Evolutionary conservation across 345 rosid genomes (phyloP).

Genomic region (Euphorbia peplus): DNA sequence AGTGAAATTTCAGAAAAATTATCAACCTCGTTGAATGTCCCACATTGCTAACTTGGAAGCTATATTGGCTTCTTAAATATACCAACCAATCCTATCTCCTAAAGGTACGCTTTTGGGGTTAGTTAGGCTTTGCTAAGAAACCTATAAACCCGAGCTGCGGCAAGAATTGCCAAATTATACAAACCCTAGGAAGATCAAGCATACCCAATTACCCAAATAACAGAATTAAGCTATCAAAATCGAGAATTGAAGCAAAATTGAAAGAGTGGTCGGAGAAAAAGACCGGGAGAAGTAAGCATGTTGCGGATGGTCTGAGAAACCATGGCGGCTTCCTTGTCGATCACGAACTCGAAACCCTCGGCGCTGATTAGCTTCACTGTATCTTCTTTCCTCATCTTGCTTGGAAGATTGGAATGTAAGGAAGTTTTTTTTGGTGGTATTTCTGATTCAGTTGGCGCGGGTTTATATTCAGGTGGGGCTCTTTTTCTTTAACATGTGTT

Average conservation of each 20-base stretch:
- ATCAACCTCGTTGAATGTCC: too few species aligned
- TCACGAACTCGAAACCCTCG: conserved; percentile 79
- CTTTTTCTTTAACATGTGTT: too few species aligned
- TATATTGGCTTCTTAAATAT: too few species aligned
- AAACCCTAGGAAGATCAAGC: conserved; percentile 41
- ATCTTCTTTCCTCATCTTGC: conserved; percentile 53
- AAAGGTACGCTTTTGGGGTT: too few species aligned
- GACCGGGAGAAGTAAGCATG: conserved; percentile 91
- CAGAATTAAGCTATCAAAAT: background rate
- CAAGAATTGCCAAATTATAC: background rate
- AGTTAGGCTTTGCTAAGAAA: too few species aligned
- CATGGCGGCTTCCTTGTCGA: conserved; percentile 83
- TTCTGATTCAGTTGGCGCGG: background rate
- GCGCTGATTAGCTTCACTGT: conserved; percentile 77
- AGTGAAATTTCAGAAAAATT: too few species aligned
- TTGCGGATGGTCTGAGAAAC: conserved; percentile 84
- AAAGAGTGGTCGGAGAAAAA: background rate
- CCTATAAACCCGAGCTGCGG: too few species aligned
- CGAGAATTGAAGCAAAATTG: background rate
- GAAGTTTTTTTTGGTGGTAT: background rate
- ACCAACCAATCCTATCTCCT: too few species aligned
- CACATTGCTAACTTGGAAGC: too few species aligned
- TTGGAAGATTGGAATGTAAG: background rate
- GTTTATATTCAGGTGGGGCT: background rate
- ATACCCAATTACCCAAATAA: background rate